phyloP scores from a whole-genome alignment of 2,329 filamentous ascomycete species.

The Aspergillus flavus region DNA sequence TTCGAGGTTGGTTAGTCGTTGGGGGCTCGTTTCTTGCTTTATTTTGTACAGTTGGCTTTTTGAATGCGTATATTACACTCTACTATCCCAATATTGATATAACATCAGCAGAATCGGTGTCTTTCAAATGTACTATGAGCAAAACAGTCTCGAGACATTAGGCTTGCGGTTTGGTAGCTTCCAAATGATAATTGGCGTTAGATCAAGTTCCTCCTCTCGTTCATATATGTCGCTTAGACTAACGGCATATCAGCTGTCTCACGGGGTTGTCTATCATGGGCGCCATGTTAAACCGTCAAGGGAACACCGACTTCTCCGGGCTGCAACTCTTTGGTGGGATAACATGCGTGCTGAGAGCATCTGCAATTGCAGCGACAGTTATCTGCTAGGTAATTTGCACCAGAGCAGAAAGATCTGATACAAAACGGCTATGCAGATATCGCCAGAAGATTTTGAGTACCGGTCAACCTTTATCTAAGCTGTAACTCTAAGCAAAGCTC shows the following conservation, averaged over 20 bases:
- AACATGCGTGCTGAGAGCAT: not conserved
- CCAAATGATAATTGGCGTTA: conserved; percentile 25
- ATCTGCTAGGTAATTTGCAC: not conserved
- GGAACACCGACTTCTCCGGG: conserved; percentile 24
- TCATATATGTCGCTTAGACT: not conserved
- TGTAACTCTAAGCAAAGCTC: not conserved
- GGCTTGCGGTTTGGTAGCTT: conserved; percentile 39
- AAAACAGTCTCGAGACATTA: conserved; percentile 28
- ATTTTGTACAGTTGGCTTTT: no score
- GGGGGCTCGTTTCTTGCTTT: no score
- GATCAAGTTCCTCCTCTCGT: conserved; percentile 17
- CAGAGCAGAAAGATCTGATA: not conserved
- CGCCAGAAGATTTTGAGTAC: no score
- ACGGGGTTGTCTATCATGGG: conserved; percentile 34
- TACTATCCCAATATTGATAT: no score
- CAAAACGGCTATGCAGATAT: not conserved
- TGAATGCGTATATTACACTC: no score
- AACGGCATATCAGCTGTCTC: conserved; percentile 10
- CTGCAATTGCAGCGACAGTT: not conserved
- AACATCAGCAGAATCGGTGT: no score
- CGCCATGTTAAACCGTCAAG: conserved; percentile 26
- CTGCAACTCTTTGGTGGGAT: conserved; percentile 27
- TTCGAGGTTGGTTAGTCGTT: no score
- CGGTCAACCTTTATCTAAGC: no score
- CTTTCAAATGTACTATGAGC: no score